Percentiles rank a stretch among this genome's conserved stretches.
These are phyloP conservation scores for Coelastrella sp. DNA, from an alignment of 139 green algal species.

Conservation along the genomic window DNA sequence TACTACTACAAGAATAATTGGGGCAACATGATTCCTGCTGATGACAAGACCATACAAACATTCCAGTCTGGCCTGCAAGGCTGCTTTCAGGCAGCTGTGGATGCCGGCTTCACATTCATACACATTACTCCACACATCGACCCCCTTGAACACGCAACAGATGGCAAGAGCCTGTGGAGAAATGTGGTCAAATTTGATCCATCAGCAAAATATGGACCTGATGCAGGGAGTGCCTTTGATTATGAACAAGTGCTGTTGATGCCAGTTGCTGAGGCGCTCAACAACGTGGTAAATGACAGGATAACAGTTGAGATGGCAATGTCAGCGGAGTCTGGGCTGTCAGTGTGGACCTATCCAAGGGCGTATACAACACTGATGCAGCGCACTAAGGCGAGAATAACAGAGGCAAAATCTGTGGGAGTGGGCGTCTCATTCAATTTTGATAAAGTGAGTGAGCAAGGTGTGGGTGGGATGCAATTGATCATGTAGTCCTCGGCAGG, in stretches of 20 bases:
- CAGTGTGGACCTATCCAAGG: not conserved
- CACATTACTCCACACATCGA: slow-evolving; percentile 13
- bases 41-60: not conserved
- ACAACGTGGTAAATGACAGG: not conserved
- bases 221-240: not conserved
- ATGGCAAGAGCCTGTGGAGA: not conserved
- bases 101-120: slow-evolving; percentile 21
- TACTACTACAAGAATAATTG: slow-evolving; percentile 32
- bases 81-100: slow-evolving; percentile 13
- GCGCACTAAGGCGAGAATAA: not conserved
- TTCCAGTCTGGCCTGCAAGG: not conserved
- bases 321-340: slow-evolving; percentile 17
- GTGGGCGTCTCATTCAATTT: slow-evolving; percentile 36
- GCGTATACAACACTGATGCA: slow-evolving; percentile 1
- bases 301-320: slow-evolving; percentile 6
- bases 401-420: not conserved
- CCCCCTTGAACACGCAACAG: not conserved
- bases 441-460: slow-evolving; percentile 9
- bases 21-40: not conserved
- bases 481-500: not conserved
- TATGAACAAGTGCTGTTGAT: not conserved
- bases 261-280: not conserved
- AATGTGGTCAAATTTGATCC: slow-evolving; percentile 22
- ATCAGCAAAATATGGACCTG: not conserved
- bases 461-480: not conserved